Conservation (phyloP, 164 flowering plant species). For the Magnolia sinica region DNA sequence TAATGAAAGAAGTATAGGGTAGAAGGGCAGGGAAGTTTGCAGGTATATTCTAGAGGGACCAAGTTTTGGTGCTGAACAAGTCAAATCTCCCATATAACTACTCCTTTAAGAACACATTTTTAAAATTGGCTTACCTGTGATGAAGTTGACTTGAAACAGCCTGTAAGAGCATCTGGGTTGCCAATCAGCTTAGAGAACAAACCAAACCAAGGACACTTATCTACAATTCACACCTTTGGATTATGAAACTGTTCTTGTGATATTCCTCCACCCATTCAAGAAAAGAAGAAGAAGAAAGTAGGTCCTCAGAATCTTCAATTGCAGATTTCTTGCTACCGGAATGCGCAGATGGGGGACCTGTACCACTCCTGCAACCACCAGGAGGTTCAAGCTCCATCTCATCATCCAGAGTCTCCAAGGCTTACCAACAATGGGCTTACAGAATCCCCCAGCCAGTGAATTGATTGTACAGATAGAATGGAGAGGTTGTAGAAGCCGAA, state of each 20-base stretch:
- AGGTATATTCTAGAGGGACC: too few relatives aligned
- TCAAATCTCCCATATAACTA: conserved; percentile 8
- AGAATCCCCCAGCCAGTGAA: background rate
- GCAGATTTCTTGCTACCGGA: background rate
- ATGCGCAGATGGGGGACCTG: conserved; percentile 5
- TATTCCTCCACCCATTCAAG: background rate
- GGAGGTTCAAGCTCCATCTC: conserved; percentile 21
- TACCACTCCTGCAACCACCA: background rate
- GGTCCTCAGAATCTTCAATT: background rate
- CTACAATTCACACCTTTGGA: background rate
- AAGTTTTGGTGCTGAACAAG: conserved; percentile 9
- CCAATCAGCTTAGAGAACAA: background rate
- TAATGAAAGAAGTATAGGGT: too few relatives aligned
- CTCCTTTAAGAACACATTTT: background rate
- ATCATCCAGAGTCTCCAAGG: conserved; percentile 15
- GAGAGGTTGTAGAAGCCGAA: conserved; percentile 6
- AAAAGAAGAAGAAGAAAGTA: conserved; percentile 5
- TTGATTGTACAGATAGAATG: conserved; percentile 22
- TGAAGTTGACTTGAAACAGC: conserved; percentile 15
- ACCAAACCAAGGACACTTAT: background rate
- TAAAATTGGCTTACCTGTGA: conserved; percentile 10
- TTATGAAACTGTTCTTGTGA: background rate
- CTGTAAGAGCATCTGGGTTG: background rate
- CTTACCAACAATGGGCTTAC: background rate
- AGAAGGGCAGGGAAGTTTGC: too few relatives aligned